These are phyloP conservation scores for Mycosphaerella sp. DNA, from an alignment of 2,329 filamentous ascomycete species.

Conservation along the genomic window DNA sequence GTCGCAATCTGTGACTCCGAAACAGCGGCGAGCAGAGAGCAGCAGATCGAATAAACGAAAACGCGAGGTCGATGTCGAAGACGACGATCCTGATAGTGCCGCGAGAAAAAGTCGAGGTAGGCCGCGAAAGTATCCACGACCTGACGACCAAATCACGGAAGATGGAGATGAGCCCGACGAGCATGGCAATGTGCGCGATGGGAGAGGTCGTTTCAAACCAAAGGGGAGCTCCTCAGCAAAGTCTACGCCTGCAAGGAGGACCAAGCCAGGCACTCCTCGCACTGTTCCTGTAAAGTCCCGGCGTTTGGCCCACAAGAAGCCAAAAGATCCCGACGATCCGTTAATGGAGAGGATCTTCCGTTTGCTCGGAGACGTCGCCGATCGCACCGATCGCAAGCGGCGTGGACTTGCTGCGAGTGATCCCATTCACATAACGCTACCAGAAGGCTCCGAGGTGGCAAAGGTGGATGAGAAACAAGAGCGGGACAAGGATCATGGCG, in stretches of 20 bases:
- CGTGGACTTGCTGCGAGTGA: constrained; percentile 11
- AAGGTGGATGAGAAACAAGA: not conserved
- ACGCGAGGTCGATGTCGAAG: constrained; percentile 13
- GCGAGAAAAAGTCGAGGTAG: constrained; percentile 11
- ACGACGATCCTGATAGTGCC: not conserved
- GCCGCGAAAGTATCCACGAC: constrained; percentile 19
- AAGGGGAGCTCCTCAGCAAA: not conserved
- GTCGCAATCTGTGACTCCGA: constrained; percentile 18
- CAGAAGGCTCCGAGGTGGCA: constrained; percentile 5
- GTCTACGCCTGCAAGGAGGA: not conserved
- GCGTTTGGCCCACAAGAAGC: not conserved
- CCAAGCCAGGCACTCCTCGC: not conserved
- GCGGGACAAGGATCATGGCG: not conserved
- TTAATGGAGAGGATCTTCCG: constrained; percentile 14
- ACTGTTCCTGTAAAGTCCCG: not conserved
- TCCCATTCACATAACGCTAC: constrained; percentile 10
- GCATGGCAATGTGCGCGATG: not conserved
- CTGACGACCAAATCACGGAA: constrained; percentile 12
- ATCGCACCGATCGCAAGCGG: constrained; percentile 13
- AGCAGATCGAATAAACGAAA: constrained; percentile 20
- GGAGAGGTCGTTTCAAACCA: constrained; percentile 4
- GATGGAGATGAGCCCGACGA: constrained; percentile 1
- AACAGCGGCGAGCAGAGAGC: constrained; percentile 2
- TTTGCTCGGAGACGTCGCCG: constrained; percentile 14
- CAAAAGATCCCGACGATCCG: constrained; percentile 9